These are phyloP conservation scores for Wickerhamomyces ciferrii DNA, from an alignment of 805 yeast species.

Conservation along the genomic window DNA sequence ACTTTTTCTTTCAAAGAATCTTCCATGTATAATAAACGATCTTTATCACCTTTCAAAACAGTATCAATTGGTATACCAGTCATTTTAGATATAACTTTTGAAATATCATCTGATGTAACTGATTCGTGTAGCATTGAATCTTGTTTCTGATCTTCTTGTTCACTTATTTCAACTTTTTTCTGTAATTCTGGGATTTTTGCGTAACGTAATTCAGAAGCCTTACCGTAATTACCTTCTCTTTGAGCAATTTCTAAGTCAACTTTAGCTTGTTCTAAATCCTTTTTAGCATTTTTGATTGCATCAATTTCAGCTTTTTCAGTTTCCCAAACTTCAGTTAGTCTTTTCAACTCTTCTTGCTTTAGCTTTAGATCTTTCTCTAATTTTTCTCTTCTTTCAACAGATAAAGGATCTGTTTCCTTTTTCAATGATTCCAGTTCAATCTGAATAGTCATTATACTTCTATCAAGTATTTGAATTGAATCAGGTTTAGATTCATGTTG, in stretches of 20 bases:
- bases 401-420: conserved; percentile 85
- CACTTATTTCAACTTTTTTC: conserved; percentile 43
- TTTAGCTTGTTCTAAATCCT: conserved; percentile 78
- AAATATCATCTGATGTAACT: conserved; percentile 91
- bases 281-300: conserved; percentile 70
- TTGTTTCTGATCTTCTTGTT: conserved; percentile 25
- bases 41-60: conserved; percentile 91
- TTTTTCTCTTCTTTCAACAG: conserved; percentile 71
- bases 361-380: conserved; percentile 60
- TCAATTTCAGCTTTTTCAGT: conserved; percentile 74
- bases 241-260: conserved; percentile 78
- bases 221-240: conserved; percentile 79
- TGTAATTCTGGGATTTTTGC: conserved; percentile 81
- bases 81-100: conserved; percentile 86
- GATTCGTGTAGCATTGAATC: conserved; percentile 70
- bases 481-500: conserved; percentile 98
- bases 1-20: conserved; percentile 69
- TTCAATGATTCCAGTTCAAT: conserved; percentile 91
- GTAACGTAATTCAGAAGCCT: conserved; percentile 87
- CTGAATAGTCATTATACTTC: conserved; percentile 88
- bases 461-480: conserved; percentile 81
- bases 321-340: conserved; percentile 85
- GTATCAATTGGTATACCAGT: conserved; percentile 94
- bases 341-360: conserved; percentile 59
- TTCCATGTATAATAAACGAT: conserved; percentile 86